Conservation (phyloP, 805 yeast species). For the Candida odintsovae region DNA sequence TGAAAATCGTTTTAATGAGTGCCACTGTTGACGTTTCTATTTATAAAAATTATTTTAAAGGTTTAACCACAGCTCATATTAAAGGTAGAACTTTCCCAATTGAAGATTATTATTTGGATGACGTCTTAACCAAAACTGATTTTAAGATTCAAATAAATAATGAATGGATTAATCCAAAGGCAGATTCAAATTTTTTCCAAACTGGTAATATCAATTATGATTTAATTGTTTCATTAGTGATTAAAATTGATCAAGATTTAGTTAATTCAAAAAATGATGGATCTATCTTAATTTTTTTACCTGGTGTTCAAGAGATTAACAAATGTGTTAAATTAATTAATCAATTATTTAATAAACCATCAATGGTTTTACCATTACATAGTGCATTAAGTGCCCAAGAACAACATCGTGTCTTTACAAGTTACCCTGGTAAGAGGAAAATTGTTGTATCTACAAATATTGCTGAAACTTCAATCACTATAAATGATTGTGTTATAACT, state of each 20-base stretch:
- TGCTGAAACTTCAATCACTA: constrained; percentile 96
- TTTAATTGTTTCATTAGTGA: constrained; percentile 53
- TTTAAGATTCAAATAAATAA: constrained; percentile 44
- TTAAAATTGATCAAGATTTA: constrained; percentile 46
- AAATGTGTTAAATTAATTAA: constrained; percentile 45
- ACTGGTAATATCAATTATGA: constrained; percentile 71
- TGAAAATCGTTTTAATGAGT: constrained; percentile 81
- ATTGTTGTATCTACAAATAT: constrained; percentile 87
- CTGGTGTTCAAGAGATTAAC: constrained; percentile 86
- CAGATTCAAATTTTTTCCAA: constrained; percentile 61
- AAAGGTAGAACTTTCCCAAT: constrained; percentile 95
- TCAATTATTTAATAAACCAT: constrained; percentile 20
- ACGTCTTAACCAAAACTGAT: constrained; percentile 49
- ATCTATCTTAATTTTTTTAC: constrained; percentile 77
- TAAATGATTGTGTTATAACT: constrained; percentile 90
- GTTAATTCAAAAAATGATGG: constrained; percentile 42
- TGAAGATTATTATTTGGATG: constrained; percentile 65
- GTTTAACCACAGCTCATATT: constrained; percentile 67
- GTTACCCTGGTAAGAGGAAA: constrained; percentile 58
- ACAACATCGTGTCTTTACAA: constrained; percentile 68
- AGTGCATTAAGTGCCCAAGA: constrained; percentile 82
- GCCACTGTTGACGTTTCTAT: constrained; percentile 79
- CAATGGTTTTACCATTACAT: constrained; percentile 68
- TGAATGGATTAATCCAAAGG: constrained; percentile 46
- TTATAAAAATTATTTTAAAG: constrained; percentile 60